Conservation (phyloP, 495 filamentous ascomycete genomes). For the Bryoglossum gracile region DNA sequence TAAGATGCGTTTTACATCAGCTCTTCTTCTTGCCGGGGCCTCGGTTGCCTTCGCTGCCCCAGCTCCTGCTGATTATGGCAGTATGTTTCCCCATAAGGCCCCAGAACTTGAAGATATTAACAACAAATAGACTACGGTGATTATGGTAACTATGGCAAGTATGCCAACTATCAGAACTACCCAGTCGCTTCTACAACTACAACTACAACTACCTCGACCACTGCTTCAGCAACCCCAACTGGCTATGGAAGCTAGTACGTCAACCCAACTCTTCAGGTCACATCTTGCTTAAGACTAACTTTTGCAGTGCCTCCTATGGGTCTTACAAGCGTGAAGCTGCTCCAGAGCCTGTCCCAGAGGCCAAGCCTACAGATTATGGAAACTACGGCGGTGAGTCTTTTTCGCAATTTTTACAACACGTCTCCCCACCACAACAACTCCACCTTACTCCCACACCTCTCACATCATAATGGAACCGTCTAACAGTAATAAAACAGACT, state of each 20-base stretch:
- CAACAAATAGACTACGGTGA: too few species aligned
- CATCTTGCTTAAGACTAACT: too few species aligned
- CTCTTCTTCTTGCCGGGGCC: constrained; percentile 8
- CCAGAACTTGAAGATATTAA: too few species aligned
- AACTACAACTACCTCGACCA: neutral
- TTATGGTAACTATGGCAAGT: constrained; percentile 7
- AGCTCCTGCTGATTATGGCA: constrained; percentile 18
- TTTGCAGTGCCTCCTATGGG: constrained; percentile 2
- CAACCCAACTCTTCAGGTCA: too few species aligned
- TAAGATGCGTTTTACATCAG: constrained; percentile 10
- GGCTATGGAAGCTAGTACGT: too few species aligned
- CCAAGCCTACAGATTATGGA: constrained; percentile 15
- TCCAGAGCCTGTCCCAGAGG: too few species aligned
- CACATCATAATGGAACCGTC: too few species aligned
- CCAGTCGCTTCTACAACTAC: neutral
- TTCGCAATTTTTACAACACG: neutral
- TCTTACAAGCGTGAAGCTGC: constrained; percentile 5
- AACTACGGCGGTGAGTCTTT: constrained; percentile 3
- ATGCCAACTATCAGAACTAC: constrained; percentile 14
- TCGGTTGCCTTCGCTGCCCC: constrained; percentile 6
- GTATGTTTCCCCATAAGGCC: too few species aligned
- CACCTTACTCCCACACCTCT: too few species aligned
- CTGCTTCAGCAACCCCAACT: neutral
- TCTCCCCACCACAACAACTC: neutral
- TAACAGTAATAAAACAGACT: constrained; percentile 8